Conservation (phyloP, 2,329 filamentous ascomycete species). For the Xylariomycetidae sp. region DNA sequence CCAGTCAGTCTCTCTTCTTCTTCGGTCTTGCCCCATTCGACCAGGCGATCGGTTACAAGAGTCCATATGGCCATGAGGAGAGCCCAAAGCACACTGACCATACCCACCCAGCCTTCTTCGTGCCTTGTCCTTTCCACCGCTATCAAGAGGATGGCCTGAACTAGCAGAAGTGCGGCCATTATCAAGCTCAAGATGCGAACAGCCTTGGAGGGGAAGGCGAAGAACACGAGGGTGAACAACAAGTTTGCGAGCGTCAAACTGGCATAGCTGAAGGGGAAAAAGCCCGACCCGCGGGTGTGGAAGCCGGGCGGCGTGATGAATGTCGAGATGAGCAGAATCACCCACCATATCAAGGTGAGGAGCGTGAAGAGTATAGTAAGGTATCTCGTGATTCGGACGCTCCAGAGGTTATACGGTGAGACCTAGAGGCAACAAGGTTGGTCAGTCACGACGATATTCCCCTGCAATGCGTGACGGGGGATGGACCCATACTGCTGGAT, state of each 20-base stretch:
- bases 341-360: conserved; percentile 87
- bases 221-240: conserved; percentile 77
- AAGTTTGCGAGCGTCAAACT: conserved; percentile 74
- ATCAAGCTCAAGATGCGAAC: conserved; percentile 70
- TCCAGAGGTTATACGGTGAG: conserved; percentile 87
- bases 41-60: conserved; percentile 72
- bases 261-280: conserved; percentile 82
- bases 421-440: conserved; percentile 22
- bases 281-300: conserved; percentile 83
- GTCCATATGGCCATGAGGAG: conserved; percentile 75
- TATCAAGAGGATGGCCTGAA: conserved; percentile 76
- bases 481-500: conserved; percentile 62
- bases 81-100: conserved; percentile 77
- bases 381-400: conserved; percentile 74
- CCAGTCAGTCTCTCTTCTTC: conserved; percentile 92
- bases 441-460: not conserved
- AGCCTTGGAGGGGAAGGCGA: conserved; percentile 74
- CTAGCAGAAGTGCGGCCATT: conserved; percentile 60
- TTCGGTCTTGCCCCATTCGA: conserved; percentile 86
- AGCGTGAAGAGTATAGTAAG: conserved; percentile 72
- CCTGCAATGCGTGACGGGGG: not conserved
- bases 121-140: conserved; percentile 68
- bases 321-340: conserved; percentile 77
- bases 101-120: conserved; percentile 91
- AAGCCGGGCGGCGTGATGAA: conserved; percentile 89